Evolutionary conservation across 2,329 filamentous ascomycete species (phyloP), one percentile per base, ranked within the genome.

Genomic region (Colletotrichum euphorbiae): DNA sequence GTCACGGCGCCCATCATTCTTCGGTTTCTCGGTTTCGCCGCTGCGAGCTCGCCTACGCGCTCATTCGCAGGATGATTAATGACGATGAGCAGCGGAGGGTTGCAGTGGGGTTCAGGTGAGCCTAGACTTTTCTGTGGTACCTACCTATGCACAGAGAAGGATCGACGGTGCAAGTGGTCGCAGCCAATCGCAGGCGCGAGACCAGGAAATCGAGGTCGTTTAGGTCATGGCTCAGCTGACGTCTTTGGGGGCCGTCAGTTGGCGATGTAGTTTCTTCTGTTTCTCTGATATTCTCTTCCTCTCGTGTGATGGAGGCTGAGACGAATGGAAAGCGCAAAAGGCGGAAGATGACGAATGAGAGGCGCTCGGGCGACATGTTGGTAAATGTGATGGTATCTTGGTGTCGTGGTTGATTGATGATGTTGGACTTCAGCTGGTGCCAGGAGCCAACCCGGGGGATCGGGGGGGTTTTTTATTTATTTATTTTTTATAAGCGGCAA

Each of bases 181-280:
- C 24, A 46, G 42, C 66, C 66, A 68, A 68, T 65, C 33, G 36
- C 46, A 50, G 40, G 15, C 48, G 21, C 43, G 21, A 42, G 48
- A 31, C 66, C 28, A 59, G 54, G 61, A 52, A 46, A 12, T n/a
- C 36, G n/a, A 65, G 48, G 45, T 19, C 43, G 54, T 46, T 50
- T 58, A 54, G 60, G 38, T 24, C 54, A 46, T 50, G 55, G 55
- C 62, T 68, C 66, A 65, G 66, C 66, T 68, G 61, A 68, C 54
- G 24, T 17, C 36, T 12, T 54, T 33, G 43, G 45, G 59, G 52
- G 51, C 46, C 17, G 21, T n/a, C 40, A 46, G 31, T 51, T 19
- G 31, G 38, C 52, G 28, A 40, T 21, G n/a, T 48, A 4, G 21
- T n/a, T n/a, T n/a, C n/a, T n/a, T n/a, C n/a, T n/a, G 42, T 28